Percentiles rank a stretch among this genome's conserved stretches.
phyloP scores from a whole-genome alignment of 345 rosid species.

The Nasturtium officinale region DNA sequence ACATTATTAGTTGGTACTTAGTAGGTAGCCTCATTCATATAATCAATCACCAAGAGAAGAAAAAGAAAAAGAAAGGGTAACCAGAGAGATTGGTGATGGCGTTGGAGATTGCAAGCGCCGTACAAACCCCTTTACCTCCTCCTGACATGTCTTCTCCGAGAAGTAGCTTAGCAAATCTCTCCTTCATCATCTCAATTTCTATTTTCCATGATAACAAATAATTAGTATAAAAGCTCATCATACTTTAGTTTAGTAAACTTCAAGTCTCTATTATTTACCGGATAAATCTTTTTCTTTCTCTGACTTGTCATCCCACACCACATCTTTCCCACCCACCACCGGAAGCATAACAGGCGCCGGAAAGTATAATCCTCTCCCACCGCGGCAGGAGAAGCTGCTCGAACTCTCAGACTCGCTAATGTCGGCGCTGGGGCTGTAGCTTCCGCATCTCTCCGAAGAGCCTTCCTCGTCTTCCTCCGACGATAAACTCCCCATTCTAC shows the following conservation, averaged over 20 bases:
- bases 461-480: slow-evolving; percentile 67
- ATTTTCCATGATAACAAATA: too few relatives aligned
- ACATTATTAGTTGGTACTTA: too few relatives aligned
- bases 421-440: slow-evolving; percentile 94
- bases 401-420: slow-evolving; percentile 95
- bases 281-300: slow-evolving; percentile 66
- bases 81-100: slow-evolving; percentile 99
- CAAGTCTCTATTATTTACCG: slow-evolving; percentile 49
- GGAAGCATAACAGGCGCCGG: slow-evolving; percentile 64
- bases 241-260: neutral
- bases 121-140: slow-evolving; percentile 97
- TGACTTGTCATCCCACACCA: slow-evolving; percentile 65
- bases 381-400: slow-evolving; percentile 73
- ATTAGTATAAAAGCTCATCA: too few relatives aligned
- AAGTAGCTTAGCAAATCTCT: slow-evolving; percentile 94
- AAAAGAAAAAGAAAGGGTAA: too few relatives aligned
- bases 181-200: slow-evolving; percentile 98
- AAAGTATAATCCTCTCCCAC: slow-evolving; percentile 48
- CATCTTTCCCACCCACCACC: slow-evolving; percentile 62
- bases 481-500: slow-evolving; percentile 62
- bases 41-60: too few relatives aligned
- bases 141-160: slow-evolving; percentile 99
- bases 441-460: slow-evolving; percentile 82
- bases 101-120: slow-evolving; percentile 96
- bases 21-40: too few relatives aligned